A percentile compares a stretch with the other conserved stretches of the same genome.
Conservation (phyloP, 352 stramenopile species). For the Phytophthora citrophthora region DNA sequence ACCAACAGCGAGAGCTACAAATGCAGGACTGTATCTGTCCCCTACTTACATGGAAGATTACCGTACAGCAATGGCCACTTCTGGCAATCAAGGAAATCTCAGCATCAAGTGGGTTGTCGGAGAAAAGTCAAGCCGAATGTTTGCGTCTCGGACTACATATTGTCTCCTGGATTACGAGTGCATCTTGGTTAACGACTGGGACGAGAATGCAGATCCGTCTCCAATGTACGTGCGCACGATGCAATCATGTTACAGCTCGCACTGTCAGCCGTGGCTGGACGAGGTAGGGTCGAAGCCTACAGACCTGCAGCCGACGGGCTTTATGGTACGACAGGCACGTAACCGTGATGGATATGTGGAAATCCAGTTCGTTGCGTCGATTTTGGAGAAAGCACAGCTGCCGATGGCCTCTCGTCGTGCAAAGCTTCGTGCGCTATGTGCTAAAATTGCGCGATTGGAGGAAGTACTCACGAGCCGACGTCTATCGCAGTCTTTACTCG, state of each 20-base stretch:
- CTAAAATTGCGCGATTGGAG: constrained; percentile 66
- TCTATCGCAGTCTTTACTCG: constrained; percentile 70
- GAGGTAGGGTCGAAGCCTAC: constrained; percentile 56
- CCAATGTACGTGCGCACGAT: constrained; percentile 79
- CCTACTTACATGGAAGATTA: constrained; percentile 60
- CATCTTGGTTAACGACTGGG: constrained; percentile 80
- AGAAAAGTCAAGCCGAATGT: constrained; percentile 72
- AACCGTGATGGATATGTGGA: constrained; percentile 61
- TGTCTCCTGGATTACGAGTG: constrained; percentile 82
- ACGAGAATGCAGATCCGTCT: constrained; percentile 43
- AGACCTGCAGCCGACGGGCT: constrained; percentile 69
- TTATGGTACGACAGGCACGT: constrained; percentile 76
- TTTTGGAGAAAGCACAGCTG: constrained; percentile 76
- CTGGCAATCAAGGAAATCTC: constrained; percentile 62
- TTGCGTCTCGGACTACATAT: constrained; percentile 66
- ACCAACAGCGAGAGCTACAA: constrained; percentile 8
- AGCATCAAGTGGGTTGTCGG: constrained; percentile 77
- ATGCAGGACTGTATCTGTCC: constrained; percentile 23
- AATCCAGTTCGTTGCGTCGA: constrained; percentile 76
- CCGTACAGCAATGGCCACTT: constrained; percentile 44
- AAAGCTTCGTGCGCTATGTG: constrained; percentile 62
- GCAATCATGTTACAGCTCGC: constrained; percentile 70
- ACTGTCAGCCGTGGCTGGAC: constrained; percentile 68
- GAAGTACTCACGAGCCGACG: constrained; percentile 75
- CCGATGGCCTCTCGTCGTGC: constrained; percentile 57